Evolutionary conservation across 2,329 filamentous ascomycete species (phyloP), one percentile per base, ranked within the genome.

Genomic region (Diplocarpon rosae): DNA sequence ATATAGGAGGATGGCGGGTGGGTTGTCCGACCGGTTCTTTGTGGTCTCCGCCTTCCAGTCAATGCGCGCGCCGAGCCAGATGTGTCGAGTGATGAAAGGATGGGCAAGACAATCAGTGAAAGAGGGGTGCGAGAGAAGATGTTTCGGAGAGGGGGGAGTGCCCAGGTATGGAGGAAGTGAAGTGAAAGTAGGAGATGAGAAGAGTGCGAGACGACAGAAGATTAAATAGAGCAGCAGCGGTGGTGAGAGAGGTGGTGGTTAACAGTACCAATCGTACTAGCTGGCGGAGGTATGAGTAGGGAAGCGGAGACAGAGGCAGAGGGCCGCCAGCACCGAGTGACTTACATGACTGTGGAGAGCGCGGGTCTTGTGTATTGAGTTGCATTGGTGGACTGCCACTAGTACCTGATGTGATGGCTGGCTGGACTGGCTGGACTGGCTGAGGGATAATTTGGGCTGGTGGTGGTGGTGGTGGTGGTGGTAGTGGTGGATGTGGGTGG

Each of bases 11-110:
- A 39, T 46, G 32, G 39, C 28, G 38, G 38, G 46, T 36, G 47
- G 46, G 44, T 47, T 48, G 47, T 46, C 33, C 17, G 33, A 30
- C 50, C 45, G 53, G 51, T 54, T 58, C 56, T 59, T 58, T 58
- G 53, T 52, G 43, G 32, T 28, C 14, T 39, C 38, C 47, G 45
- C 42, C 39, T 45, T 48, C 50, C 50, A 54, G 51, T 53, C 51
- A 54, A 56, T 54, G 51, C 47, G 52, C 48, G 49, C 15, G 44
- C 31, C 34, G 37, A 9, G 48, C 30, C 42, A 38, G 37, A 36
- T 42, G 37, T 42, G 14, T 48, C 39, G 45, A 32, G 27, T 13
- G 32, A 31, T 15, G n/a, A 35, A 35, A 35, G 33, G 33, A 24
- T 17, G 13, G 33, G 15, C n/a, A 17, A 3, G 33, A 35, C 6